Evolutionary conservation across 139 green algal species (phyloP).

Genomic region (Asterochloris erici): DNA sequence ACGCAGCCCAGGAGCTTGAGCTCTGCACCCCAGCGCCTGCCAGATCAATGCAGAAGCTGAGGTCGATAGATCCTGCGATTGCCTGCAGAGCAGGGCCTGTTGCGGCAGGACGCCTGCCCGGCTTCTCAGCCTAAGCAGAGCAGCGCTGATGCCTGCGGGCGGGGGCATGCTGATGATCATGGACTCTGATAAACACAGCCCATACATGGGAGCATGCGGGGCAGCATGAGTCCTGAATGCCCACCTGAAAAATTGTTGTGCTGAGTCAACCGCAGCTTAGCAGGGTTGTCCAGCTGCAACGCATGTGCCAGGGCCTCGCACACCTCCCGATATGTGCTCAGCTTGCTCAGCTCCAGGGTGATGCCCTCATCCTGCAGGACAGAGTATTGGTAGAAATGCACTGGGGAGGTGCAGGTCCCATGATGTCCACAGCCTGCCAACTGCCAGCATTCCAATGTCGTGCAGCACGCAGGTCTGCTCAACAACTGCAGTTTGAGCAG

Average conservation of each 20-base stretch:
- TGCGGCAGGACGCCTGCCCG: too few relatives aligned
- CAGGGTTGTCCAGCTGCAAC: constrained; percentile 39
- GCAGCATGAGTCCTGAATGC: neutral
- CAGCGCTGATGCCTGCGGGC: too few relatives aligned
- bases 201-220: too few relatives aligned
- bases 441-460: neutral
- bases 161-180: too few relatives aligned
- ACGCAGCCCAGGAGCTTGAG: too few relatives aligned
- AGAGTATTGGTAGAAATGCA: neutral
- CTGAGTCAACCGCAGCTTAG: constrained; percentile 65
- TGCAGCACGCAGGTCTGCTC: neutral
- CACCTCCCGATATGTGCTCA: constrained; percentile 82
- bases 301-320: constrained; percentile 45
- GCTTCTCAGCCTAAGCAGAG: too few relatives aligned
- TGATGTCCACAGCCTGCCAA: neutral
- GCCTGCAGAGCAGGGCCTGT: too few relatives aligned
- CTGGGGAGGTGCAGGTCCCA: neutral
- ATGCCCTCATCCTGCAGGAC: constrained; percentile 56
- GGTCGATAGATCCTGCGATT: too few relatives aligned
- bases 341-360: constrained; percentile 80
- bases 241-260: constrained; percentile 59
- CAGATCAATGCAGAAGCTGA: too few relatives aligned
- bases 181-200: too few relatives aligned
- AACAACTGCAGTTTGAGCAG: neutral
- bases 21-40: too few relatives aligned